Evolutionary conservation across 495 filamentous ascomycete genomes (phyloP), one percentile per base, ranked within the genome.

Genomic region (Neurospora sp.): DNA sequence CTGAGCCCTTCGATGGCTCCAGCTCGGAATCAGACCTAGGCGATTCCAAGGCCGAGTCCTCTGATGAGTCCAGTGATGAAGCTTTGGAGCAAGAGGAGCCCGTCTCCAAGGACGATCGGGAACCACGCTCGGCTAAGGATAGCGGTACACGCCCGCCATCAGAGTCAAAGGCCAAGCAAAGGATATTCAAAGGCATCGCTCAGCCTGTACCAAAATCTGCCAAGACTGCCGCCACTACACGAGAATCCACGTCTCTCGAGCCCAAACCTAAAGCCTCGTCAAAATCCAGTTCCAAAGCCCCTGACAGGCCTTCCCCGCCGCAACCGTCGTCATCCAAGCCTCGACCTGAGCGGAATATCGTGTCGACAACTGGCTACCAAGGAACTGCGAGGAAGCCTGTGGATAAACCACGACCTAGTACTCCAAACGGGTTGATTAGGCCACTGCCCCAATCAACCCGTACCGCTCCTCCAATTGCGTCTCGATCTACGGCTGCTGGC

Each of bases 311-410:
- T 20, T 41, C 37, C 9, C 14, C 69, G 10, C 35, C 69, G 18
- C 39, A 35, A 37, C 54, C 54, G 54, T 35, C 54, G 6, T 66
- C 54, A 14, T 66, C 27, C 14, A 66, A 37, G 14, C 54, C 39
- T 39, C 37, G 39, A 71, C 20, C 39, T 23, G 39, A 44, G 40
- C 39, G 42, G 16, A n/a, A 39, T 66, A 5, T 69, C 5, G 27
- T 35, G 16, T 71, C 75, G 16, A 39, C 72, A 16, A 80, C 77
- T 44, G 77, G 77, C 23, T 82, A 82, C 46, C 76, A 79, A 39
- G 80, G 80, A 37, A 81, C 80, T 12, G 78, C 79, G 12, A 75
- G 77, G 39, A 80, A 42, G 41, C 39, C 16, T 46, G 38, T 38
- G 70, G 5, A 72, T 41, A 74, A 71, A 62, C 18, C 73, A 2